These are phyloP conservation scores for Aspergillus sparsus DNA, from an alignment of 495 filamentous ascomycete species.

Conservation along the genomic window DNA sequence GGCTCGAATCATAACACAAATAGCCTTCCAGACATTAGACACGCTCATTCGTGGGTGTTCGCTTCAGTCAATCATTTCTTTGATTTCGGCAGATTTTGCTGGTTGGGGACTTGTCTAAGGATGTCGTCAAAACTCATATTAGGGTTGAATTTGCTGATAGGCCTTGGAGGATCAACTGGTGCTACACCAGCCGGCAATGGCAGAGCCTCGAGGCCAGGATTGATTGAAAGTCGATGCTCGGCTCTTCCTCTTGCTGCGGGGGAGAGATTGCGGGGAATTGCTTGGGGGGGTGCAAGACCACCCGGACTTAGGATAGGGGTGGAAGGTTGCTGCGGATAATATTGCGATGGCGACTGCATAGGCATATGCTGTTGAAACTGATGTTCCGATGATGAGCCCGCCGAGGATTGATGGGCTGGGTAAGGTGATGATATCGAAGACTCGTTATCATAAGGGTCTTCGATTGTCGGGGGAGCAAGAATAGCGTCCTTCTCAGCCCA, in stretches of 20 bases:
- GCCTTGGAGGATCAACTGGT: slow-evolving; percentile 46
- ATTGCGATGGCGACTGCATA: slow-evolving; percentile 18
- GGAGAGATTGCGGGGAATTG: slow-evolving; percentile 47
- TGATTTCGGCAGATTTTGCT: slow-evolving; percentile 28
- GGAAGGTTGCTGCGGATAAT: slow-evolving; percentile 22
- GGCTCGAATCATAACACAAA: neutral
- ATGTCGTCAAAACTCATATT: slow-evolving; percentile 59
- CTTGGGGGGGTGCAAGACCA: slow-evolving; percentile 37
- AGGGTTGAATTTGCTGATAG: slow-evolving; percentile 47
- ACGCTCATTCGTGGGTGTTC: slow-evolving; percentile 4
- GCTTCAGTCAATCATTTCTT: slow-evolving; percentile 35
- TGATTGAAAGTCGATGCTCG: slow-evolving; percentile 48
- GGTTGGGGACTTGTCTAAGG: slow-evolving; percentile 47
- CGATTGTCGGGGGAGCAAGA: slow-evolving; percentile 39
- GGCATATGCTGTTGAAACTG: slow-evolving; percentile 21
- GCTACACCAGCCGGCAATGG: slow-evolving; percentile 53
- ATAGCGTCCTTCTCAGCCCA: slow-evolving; percentile 58
- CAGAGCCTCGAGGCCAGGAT: slow-evolving; percentile 52
- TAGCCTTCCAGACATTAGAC: slow-evolving; percentile 8
- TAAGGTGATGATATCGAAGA: slow-evolving; percentile 49
- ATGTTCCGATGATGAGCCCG: slow-evolving; percentile 40
- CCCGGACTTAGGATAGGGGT: slow-evolving; percentile 35
- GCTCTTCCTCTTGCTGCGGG: slow-evolving; percentile 35
- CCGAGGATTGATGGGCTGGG: slow-evolving; percentile 46
- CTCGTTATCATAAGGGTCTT: slow-evolving; percentile 46